phyloP scores from a whole-genome alignment of 164 flowering plant genomes.

The Tetracentron sinense region DNA sequence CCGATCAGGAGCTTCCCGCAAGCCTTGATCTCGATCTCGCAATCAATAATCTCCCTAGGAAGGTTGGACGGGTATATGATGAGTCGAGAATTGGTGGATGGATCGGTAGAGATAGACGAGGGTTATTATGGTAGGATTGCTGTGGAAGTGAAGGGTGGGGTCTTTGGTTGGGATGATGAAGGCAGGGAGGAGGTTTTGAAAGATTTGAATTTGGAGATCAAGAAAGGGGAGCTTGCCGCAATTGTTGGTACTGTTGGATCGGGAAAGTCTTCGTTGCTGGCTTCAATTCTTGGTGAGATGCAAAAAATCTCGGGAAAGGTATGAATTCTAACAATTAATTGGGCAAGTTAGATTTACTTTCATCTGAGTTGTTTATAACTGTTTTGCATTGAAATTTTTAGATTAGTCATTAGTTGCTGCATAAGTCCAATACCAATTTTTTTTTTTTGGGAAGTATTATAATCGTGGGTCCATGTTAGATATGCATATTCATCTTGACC shows the following conservation, averaged over 20 bases:
- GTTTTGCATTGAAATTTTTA: too few species aligned
- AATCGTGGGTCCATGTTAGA: too few species aligned
- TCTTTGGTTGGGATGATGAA: conserved; percentile 90
- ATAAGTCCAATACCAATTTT: too few species aligned
- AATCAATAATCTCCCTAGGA: conserved; percentile 73
- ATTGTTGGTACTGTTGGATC: conserved; percentile 96
- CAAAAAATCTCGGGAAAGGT: conserved; percentile 88
- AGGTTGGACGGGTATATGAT: conserved; percentile 69
- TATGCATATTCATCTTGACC: too few species aligned
- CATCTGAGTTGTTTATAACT: too few species aligned
- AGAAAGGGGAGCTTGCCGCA: conserved; percentile 74
- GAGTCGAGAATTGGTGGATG: conserved; percentile 61
- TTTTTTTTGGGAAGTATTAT: too few species aligned
- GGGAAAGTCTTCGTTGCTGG: conserved; percentile 89
- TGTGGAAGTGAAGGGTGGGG: conserved; percentile 65
- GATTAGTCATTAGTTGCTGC: too few species aligned
- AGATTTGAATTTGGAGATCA: conserved; percentile 55
- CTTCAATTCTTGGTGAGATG: conserved; percentile 92
- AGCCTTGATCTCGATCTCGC: conserved; percentile 75
- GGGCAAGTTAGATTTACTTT: neutral
- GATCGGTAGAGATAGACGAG: conserved; percentile 56
- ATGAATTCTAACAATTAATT: conserved; percentile 4
- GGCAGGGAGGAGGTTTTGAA: conserved; percentile 40
- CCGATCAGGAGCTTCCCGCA: conserved; percentile 87
- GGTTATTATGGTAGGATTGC: conserved; percentile 46